Base-by-base conservation (phyloP, 1,139 yeast genomes). In the Blastobotrys illinoisensis region DNA sequence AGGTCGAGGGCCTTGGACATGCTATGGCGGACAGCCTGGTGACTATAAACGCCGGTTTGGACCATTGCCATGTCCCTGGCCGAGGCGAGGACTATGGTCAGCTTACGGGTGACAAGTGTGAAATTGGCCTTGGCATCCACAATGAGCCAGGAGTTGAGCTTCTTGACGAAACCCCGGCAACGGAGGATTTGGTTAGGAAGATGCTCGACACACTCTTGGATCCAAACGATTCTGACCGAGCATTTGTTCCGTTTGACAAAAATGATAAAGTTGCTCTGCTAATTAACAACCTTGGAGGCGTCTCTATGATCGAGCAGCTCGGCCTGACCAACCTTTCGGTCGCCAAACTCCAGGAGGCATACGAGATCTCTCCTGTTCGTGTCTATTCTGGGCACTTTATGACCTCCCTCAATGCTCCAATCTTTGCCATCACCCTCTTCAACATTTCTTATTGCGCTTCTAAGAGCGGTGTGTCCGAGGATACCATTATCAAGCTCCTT, bases 61-160 rank as follows among this genome's bases (percentile, higher is more conserved):
- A 78, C 58, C 81, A 79, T 61, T 76, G 79, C 51, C 79, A 77
- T 57, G 76, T 79, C 28, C 80, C 82, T 5, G 81, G 82, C 9
- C 75, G 77, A 56, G 72, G 67, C 11, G 73, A 75, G 55, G 71
- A 53, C 44, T 58, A 60, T 26, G 60, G 61, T 21, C 59, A 56
- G 6, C 48, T 61, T 46, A 56, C 54, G 2, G 48, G 52, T 0
- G 53, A 54, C 47, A 56, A 61, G 53, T 56, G 59, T 48, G 83
- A 79, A 55, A 70, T 79, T 49, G 83, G 83, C 3, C 70, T 79
- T 57, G 83, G 83, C 2, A 79, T 79, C 54, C 83, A 79, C 62
- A 79, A 79, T 58, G 83, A 79, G 61, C 81, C 82, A 1, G 82
- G 82, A 14, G 78, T 76, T 36, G 64, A 69, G 46, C 48, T 55